These are phyloP conservation scores for Plasmopara muralis DNA, from an alignment of 352 stramenopile genomes.

Conservation along the genomic window DNA sequence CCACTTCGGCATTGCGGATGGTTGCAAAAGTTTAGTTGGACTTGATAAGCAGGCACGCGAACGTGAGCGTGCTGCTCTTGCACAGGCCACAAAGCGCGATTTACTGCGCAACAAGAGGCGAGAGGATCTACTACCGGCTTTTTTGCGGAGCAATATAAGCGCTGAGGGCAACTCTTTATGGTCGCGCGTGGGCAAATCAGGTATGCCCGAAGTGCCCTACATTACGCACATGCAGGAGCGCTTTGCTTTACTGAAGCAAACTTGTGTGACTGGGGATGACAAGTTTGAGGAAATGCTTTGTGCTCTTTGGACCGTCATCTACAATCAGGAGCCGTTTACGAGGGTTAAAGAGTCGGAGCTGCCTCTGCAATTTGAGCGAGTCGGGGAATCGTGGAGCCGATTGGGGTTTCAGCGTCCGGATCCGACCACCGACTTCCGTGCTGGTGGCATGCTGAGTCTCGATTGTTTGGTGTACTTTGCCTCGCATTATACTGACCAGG, in stretches of 20 bases:
- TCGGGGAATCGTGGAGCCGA: conserved; percentile 71
- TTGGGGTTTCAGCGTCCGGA: conserved; percentile 80
- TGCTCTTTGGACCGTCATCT: conserved; percentile 64
- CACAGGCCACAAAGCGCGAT: conserved; percentile 62
- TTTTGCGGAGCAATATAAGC: conserved; percentile 35
- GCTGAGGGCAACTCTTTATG: conserved; percentile 35
- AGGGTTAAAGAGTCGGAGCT: conserved; percentile 10
- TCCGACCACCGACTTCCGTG: conserved; percentile 80
- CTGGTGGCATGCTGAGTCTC: conserved; percentile 71
- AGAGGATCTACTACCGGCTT: conserved; percentile 41
- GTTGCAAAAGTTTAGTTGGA: conserved; percentile 58
- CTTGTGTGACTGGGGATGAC: conserved; percentile 51
- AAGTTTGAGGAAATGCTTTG: conserved; percentile 58
- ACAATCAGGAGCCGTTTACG: conserved; percentile 38
- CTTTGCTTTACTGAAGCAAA: conserved; percentile 63
- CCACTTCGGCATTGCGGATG: conserved; percentile 74
- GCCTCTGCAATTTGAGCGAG: conserved; percentile 47
- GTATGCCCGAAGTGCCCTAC: conserved; percentile 45
- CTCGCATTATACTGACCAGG: conserved; percentile 55
- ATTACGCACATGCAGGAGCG: conserved; percentile 59
- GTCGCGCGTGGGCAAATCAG: conserved; percentile 46
- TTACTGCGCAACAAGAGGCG: conserved; percentile 53
- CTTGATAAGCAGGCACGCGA: conserved; percentile 70
- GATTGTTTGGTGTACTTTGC: conserved; percentile 80
- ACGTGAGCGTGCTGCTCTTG: conserved; percentile 70